Base-by-base conservation (phyloP, 306 rosid genomes). In the Prunus mongolica region DNA sequence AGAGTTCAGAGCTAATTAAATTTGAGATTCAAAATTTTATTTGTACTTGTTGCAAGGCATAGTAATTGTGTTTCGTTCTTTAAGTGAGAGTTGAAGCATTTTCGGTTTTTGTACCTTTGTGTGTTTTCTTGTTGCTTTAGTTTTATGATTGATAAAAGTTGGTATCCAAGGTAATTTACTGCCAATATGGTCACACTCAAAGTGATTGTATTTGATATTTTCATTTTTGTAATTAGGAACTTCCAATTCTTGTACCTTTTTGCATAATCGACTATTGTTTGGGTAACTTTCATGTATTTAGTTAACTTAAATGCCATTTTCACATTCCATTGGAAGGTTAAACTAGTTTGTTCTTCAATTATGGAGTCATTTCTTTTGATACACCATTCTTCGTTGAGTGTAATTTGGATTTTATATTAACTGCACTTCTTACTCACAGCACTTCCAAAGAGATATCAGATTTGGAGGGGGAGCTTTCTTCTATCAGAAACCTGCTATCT, bases 381-480 rank as follows among this genome's bases (percentile, higher is more conserved):
- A 56, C 9, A 30, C 12, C 12, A 19, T 14, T 44, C 14, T 25
- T 22, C 10, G 19, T 18, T 3, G 34, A 38, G 52, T 7, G 9
- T 74, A 52, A 41, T 75, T 51, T 45, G 24, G 34, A 46, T 60
- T 65, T 68, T 69, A 68, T 70, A 74, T 63, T 69, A 85, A 71
- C 46, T 88, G 65, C 78, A 50, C 76, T 82, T 82, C 76, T 87
- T 78, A 10, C 80, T 81, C 66, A 32, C 91, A 96, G 99, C 77
- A 96, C 99, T 67, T 96, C 99, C 30, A 96, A 93, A 83, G 99
- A 96, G 85, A 93, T 96, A 83, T 96, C 99, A 3, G 99, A 96
- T 82, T 83, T 96, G 67, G 99, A 93, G 60, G 97, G 96, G 68
- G 97, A 96, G 82, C 99, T 96, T 80, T 96, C 97, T 2, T 92